phyloP scores from a whole-genome alignment of 345 rosid species.

The Salix viminalis region DNA sequence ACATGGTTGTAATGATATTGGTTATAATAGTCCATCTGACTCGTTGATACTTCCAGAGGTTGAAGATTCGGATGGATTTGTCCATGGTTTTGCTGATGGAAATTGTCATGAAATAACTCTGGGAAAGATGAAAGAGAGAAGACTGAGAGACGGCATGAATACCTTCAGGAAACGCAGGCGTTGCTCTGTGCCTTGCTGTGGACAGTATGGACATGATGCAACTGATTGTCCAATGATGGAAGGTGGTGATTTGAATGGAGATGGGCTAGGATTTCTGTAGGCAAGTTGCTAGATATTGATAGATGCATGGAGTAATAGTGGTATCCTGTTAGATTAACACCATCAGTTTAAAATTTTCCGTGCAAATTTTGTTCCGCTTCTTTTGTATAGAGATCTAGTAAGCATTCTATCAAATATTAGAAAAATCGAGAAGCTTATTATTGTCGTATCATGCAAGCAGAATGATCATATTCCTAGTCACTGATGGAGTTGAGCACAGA shows the following conservation, averaged over 20 bases:
- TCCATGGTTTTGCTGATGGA: slow-evolving; percentile 34
- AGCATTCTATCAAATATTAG: not conserved
- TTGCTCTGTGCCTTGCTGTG: slow-evolving; percentile 41
- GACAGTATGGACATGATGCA: slow-evolving; percentile 47
- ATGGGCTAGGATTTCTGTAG: slow-evolving; percentile 29
- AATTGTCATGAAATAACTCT: slow-evolving; percentile 27
- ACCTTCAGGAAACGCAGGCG: slow-evolving; percentile 35
- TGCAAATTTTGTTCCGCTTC: not conserved
- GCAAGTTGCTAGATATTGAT: not conserved
- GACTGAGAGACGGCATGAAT: slow-evolving; percentile 35
- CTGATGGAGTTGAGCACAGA: no score
- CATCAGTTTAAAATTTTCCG: not conserved
- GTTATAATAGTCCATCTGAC: slow-evolving; percentile 36
- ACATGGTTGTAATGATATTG: slow-evolving; percentile 24
- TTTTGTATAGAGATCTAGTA: not conserved
- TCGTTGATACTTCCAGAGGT: slow-evolving; percentile 43
- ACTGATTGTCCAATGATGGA: slow-evolving; percentile 41
- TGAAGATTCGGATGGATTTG: slow-evolving; percentile 47
- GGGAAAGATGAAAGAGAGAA: slow-evolving; percentile 47
- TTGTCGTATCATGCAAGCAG: not conserved
- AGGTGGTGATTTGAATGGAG: slow-evolving; percentile 23
- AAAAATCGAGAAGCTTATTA: not conserved
- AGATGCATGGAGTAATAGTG: not conserved
- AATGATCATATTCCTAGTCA: not conserved
- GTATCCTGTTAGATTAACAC: no score